Conservation (phyloP, 805 yeast genomes). For the Yamadazyma akitaensis region DNA sequence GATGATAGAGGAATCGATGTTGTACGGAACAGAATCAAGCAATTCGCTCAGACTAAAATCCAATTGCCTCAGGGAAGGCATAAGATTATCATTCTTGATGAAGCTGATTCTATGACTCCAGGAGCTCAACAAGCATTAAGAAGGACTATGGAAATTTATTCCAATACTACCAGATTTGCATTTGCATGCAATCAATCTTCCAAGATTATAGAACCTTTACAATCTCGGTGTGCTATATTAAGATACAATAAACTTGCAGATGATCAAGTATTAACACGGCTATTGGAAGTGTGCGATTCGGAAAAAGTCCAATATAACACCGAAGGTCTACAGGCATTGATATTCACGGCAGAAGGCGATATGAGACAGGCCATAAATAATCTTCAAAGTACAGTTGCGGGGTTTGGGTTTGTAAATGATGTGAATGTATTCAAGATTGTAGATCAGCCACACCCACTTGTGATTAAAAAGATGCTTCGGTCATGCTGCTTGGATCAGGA, state of each 20-base stretch:
- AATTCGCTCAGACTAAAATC: conserved; percentile 93
- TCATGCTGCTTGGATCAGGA: conserved; percentile 36
- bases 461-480: conserved; percentile 60
- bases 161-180: conserved; percentile 96
- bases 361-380: conserved; percentile 98
- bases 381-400: conserved; percentile 89
- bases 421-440: conserved; percentile 93
- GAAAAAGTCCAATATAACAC: conserved; percentile 79
- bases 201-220: conserved; percentile 95
- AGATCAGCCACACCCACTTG: conserved; percentile 92
- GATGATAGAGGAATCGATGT: conserved; percentile 98
- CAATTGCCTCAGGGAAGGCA: conserved; percentile 85
- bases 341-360: conserved; percentile 96
- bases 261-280: conserved; percentile 75
- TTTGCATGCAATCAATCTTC: conserved; percentile 95
- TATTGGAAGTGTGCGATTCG: conserved; percentile 62
- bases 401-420: conserved; percentile 86
- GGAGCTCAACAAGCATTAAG: conserved; percentile 95
- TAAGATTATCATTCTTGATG: conserved; percentile 89
- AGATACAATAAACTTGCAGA: conserved; percentile 79
- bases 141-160: conserved; percentile 63
- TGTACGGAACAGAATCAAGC: conserved; percentile 88
- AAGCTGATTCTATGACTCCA: conserved; percentile 95
- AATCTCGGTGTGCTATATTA: conserved; percentile 92
- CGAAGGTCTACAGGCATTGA: conserved; percentile 88